Evolutionary conservation across 345 rosid genomes (phyloP).

Genomic region (Boechera stricta): DNA sequence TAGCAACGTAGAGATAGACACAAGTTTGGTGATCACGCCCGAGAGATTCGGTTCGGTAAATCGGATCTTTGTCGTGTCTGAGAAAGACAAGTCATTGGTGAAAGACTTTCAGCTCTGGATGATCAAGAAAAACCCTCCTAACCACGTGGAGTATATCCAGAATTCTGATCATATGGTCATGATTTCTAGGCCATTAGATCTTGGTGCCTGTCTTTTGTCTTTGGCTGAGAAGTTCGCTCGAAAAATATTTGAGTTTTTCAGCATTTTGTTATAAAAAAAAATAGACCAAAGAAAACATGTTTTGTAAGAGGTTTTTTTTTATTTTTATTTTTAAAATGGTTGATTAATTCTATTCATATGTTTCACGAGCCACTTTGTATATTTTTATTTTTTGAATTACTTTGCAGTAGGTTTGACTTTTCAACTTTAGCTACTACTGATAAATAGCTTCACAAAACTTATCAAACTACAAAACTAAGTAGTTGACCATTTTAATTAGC

Average conservation of each 20-base stretch:
- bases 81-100: slow-evolving; percentile 40
- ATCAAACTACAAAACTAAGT: slow-evolving; percentile 6
- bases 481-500: slow-evolving; percentile 7
- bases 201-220: slow-evolving; percentile 34
- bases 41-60: slow-evolving; percentile 54
- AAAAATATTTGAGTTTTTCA: not conserved
- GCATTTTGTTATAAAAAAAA: not conserved
- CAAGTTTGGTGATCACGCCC: slow-evolving; percentile 43
- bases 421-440: slow-evolving; percentile 22
- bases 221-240: slow-evolving; percentile 46
- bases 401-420: slow-evolving; percentile 7
- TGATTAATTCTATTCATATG: too few species aligned
- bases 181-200: slow-evolving; percentile 52
- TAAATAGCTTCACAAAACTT: slow-evolving; percentile 3
- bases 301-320: not conserved
- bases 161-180: slow-evolving; percentile 70
- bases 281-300: not conserved
- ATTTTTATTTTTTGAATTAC: not conserved
- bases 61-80: slow-evolving; percentile 53
- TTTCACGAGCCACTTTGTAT: too few species aligned
- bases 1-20: slow-evolving; percentile 48
- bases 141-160: slow-evolving; percentile 47
- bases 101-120: slow-evolving; percentile 50
- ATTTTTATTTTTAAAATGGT: too few species aligned
- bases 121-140: slow-evolving; percentile 57